Conservation (phyloP, 768 basidiomycete genomes). For the Pisolithus tinctorius region DNA sequence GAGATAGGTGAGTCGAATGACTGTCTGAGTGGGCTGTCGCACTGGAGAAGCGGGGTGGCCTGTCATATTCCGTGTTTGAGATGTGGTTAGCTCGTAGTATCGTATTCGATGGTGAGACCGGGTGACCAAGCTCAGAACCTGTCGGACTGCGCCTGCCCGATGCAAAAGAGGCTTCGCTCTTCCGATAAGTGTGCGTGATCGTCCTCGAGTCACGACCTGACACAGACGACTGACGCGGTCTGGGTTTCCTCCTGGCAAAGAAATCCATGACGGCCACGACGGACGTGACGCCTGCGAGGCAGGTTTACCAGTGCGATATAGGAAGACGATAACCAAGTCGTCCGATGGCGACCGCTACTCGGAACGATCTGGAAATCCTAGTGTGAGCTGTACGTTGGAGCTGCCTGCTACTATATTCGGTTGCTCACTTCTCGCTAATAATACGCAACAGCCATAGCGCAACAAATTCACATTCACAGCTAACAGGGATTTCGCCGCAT, state of each 20-base stretch:
- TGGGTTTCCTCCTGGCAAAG: conserved; percentile 57
- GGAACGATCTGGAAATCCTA: too few relatives aligned
- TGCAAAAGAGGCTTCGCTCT: conserved; percentile 51
- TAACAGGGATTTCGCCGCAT: too few relatives aligned
- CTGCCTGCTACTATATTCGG: not conserved
- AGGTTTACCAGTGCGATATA: not conserved
- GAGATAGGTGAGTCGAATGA: conserved; percentile 37
- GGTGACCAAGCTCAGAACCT: conserved; percentile 48
- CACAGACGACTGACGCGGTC: conserved; percentile 55
- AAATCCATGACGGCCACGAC: conserved; percentile 47
- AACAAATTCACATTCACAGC: not conserved
- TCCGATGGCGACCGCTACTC: too few relatives aligned
- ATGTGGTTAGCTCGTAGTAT: conserved; percentile 48
- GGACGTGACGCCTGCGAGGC: conserved; percentile 8
- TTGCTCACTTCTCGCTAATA: not conserved
- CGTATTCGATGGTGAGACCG: conserved; percentile 26
- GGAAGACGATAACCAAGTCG: not conserved
- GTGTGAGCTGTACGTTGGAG: too few relatives aligned
- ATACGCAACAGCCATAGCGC: not conserved
- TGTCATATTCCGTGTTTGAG: conserved; percentile 43
- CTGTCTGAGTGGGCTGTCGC: conserved; percentile 38
- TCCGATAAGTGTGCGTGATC: conserved; percentile 31
- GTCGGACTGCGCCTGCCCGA: conserved; percentile 44
- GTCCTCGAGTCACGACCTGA: conserved; percentile 36
- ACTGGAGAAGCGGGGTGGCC: conserved; percentile 54